A percentile compares a stretch with the other conserved stretches of the same genome.
These are phyloP conservation scores for Pedinophyceae sp. DNA, from an alignment of 139 green algal genomes.

Conservation along the genomic window DNA sequence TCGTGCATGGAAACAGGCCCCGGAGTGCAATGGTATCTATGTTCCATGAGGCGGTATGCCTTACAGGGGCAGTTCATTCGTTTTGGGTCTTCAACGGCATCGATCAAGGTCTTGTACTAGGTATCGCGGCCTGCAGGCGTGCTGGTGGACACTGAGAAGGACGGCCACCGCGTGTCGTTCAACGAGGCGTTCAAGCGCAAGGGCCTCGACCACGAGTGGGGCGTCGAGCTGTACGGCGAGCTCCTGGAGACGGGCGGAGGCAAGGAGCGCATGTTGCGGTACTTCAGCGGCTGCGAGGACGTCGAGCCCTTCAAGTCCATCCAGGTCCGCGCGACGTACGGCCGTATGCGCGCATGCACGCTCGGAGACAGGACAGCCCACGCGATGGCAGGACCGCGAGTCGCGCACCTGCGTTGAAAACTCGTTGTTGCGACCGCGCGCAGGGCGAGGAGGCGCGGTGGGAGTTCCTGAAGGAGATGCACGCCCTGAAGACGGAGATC, in stretches of 20 bases:
- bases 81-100: too few species aligned
- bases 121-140: too few species aligned
- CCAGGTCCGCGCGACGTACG: constrained; percentile 27
- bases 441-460: constrained; percentile 28
- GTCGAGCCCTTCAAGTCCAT: constrained; percentile 48
- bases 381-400: too few species aligned
- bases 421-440: background rate
- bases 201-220: constrained; percentile 45
- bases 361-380: too few species aligned
- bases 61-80: too few species aligned
- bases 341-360: too few species aligned
- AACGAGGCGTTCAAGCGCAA: constrained; percentile 84
- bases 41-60: too few species aligned
- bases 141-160: constrained; percentile 86
- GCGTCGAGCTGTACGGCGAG: constrained; percentile 78
- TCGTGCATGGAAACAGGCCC: too few species aligned
- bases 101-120: too few species aligned
- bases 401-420: too few species aligned
- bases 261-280: constrained; percentile 96
- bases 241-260: constrained; percentile 90
- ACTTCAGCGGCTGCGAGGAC: constrained; percentile 51
- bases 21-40: too few species aligned
- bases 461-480: constrained; percentile 66
- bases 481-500: constrained; percentile 85
- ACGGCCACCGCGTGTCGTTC: constrained; percentile 83